Evolutionary conservation across 1,284 basidiomycete species (phyloP), one percentile per base, ranked within the genome.

Genomic region (Moesziomyces sp.): DNA sequence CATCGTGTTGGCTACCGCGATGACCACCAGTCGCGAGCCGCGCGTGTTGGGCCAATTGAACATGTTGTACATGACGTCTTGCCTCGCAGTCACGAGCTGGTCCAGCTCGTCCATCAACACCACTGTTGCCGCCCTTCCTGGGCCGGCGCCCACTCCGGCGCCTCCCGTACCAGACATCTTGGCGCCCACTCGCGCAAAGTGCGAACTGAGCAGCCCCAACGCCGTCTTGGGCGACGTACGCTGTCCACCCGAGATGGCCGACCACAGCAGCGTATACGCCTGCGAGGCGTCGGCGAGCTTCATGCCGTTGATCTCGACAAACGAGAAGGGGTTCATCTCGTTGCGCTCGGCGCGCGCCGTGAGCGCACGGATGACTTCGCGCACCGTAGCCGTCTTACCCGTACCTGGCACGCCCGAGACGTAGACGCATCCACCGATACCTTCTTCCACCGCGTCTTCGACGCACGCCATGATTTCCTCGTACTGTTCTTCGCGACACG

Each of bases 41-140:
- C 89, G 88, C 61, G 96, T 87, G 11, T 93, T 95, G 1, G 96
- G 97, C 96, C 97, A 99, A 84, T 98, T 98, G 88, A 99, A 99
- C 85, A 99, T 96, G 84, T 98, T 98, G 86, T 99, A 99, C 44
- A 99, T 92, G 3, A 99, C 96, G 76, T 98, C 95, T 85, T 99
- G 96, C 82, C 97, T 96, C 23, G 91, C 87, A 0, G 96, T 98
- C 71, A 99, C 90, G 35, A 99, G 88, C 84, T 98, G 96, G 85
- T 99, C 96, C 2, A 99, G 88, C 85, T 99, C 96, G 83, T 99
- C 96, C 93, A 99, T 97, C 24, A 99, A 87, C 4, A 99, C 93
- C 5, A 99, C 92, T 62, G 94, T 97, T 16, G 79, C 74, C 23
- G 65, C 66, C 30, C 72, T 24, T 3, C 71, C 75, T 1, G 74